Base-by-base conservation (phyloP, 1,139 yeast genomes). In the Pichia sp. region DNA sequence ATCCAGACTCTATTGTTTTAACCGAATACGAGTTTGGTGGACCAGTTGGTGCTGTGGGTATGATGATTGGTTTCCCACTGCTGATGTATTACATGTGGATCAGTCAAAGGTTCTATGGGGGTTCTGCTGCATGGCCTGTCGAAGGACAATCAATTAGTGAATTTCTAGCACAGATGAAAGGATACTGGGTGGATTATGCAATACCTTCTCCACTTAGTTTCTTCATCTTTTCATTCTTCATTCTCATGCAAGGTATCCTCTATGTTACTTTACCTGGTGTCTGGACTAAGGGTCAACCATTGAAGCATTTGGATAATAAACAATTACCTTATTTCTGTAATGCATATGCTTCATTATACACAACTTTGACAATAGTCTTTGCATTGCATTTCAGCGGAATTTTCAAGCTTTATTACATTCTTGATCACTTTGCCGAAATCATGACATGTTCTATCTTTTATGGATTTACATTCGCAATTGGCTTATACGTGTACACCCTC, bases 51-150 rank as follows among this genome's bases (percentile, higher is more conserved):
- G 96, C 86, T 29, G 42, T 78, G 15, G 87, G 91, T n/a, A 88
- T 91, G 96, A 77, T 91, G 78, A 56, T 74, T 33, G 94, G 94
- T 3, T 93, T 91, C 64, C 98, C 98, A 6, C 56, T 80, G 35
- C 68, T 93, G 54, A 91, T 91, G 98, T 85, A 83, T 72, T 91
- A 91, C 63, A 81, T 91, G 91, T 91, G 96, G 94, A 77, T 88
- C 40, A 74, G 88, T 54, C 91, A 93, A 42, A 72, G 75, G 48
- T 86, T 81, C 60, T 84, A 86, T 59, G 66, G 66, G 44, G 94
- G 96, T 3, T 57, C 64, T 32, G 70, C 85, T 25, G 86, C 95
- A 18, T 63, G 69, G 60, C 96, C 96, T 3, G 53, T 60, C 0
- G 66, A 59, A 3, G 80, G 66, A 32, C 81, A 88, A 59, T 46